Percentiles rank a stretch among this genome's conserved stretches.
phyloP scores from a whole-genome alignment of 164 flowering plant genomes.

The Magnolia sinica region DNA sequence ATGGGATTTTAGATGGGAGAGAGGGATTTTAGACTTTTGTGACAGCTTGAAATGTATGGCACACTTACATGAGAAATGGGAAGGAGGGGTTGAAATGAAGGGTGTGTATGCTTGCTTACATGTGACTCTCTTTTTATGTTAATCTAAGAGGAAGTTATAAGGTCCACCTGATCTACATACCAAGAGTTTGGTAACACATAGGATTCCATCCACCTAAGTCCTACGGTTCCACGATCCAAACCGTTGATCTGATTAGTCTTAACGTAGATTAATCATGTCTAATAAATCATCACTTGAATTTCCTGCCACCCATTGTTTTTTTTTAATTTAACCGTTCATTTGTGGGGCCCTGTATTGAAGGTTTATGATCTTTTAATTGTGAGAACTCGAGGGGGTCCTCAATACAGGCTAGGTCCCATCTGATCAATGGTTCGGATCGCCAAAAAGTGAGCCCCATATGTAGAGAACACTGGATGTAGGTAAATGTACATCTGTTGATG shows the following conservation, averaged over 20 bases:
- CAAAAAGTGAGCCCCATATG: background rate
- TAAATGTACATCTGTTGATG: background rate
- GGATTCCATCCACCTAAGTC: background rate
- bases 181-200: background rate
- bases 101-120: slow-evolving; percentile 17
- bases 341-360: too few species aligned
- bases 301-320: too few species aligned
- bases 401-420: background rate
- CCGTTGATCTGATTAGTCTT: background rate
- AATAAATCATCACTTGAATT: too few species aligned
- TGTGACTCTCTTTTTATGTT: slow-evolving; percentile 30
- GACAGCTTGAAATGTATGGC: slow-evolving; percentile 23
- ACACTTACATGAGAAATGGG: slow-evolving; percentile 2
- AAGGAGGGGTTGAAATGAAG: slow-evolving; percentile 21
- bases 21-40: slow-evolving; percentile 18
- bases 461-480: background rate
- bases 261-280: background rate
- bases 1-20: background rate
- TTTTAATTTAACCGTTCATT: too few species aligned
- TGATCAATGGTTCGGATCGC: background rate
- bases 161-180: background rate
- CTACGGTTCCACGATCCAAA: background rate
- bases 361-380: background rate
- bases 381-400: too few species aligned
- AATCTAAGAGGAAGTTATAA: slow-evolving; percentile 7